phyloP scores from a whole-genome alignment of 768 basidiomycete genomes.

The Mrakia hoshinonis region DNA sequence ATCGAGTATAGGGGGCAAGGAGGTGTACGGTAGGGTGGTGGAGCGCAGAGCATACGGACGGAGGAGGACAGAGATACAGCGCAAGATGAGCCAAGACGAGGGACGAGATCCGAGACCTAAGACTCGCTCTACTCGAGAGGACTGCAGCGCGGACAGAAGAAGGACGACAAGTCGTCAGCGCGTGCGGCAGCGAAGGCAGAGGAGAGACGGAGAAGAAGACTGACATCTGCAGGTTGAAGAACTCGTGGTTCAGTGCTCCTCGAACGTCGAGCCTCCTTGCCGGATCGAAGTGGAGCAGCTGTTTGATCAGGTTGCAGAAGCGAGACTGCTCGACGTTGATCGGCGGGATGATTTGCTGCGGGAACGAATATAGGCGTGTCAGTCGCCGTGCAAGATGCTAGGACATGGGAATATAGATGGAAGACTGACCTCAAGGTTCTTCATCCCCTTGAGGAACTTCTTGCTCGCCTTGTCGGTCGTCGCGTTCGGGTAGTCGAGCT shows the following conservation, averaged over 20 bases:
- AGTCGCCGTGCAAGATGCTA: slow-evolving; percentile 13
- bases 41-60: too few species aligned
- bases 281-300: slow-evolving; percentile 83
- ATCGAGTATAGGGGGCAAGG: too few species aligned
- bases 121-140: not conserved
- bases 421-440: slow-evolving; percentile 58
- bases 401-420: not conserved
- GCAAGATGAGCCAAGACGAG: too few species aligned
- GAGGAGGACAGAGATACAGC: too few species aligned
- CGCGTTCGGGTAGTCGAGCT: slow-evolving; percentile 85
- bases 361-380: slow-evolving; percentile 13
- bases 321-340: slow-evolving; percentile 44
- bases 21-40: too few species aligned
- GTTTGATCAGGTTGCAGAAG: slow-evolving; percentile 79
- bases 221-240: slow-evolving; percentile 48
- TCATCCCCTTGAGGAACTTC: slow-evolving; percentile 85
- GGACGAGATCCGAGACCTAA: too few species aligned
- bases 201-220: not conserved
- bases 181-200: not conserved
- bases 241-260: slow-evolving; percentile 79
- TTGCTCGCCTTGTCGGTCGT: slow-evolving; percentile 80
- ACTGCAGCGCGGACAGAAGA: not conserved
- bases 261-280: slow-evolving; percentile 75
- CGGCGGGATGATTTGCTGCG: slow-evolving; percentile 65
- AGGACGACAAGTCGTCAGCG: not conserved